Percentiles rank a stretch among this genome's conserved stretches.
Evolutionary conservation across 2,329 filamentous ascomycete species (phyloP).

Genomic region (Microsporum audouinii): DNA sequence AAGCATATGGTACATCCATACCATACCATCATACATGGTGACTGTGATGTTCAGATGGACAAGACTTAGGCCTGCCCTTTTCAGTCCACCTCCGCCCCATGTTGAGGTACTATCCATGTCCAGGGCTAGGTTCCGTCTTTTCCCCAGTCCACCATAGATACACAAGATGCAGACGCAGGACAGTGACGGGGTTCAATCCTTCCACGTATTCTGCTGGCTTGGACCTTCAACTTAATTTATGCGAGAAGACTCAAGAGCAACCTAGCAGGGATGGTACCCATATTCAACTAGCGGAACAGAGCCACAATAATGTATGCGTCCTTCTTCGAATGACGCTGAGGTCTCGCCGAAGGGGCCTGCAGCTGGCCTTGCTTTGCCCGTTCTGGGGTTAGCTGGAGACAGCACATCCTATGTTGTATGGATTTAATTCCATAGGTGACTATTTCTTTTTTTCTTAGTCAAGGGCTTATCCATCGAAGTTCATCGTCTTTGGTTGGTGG

Average conservation of each 20-base stretch:
- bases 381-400: not conserved
- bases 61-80: not conserved
- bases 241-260: not conserved
- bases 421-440: not conserved
- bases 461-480: not conserved
- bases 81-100: not conserved
- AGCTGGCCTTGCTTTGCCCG: not conserved
- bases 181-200: slow-evolving; percentile 2
- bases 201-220: not conserved
- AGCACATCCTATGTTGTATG: not conserved
- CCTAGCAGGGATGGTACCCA: not conserved
- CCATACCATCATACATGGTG: not conserved
- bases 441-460: not conserved
- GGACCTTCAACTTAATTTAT: slow-evolving; percentile 4
- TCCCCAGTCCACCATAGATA: not conserved
- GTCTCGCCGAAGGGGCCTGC: not conserved
- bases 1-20: too few species aligned
- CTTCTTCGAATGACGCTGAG: not conserved
- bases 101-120: not conserved
- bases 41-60: not conserved
- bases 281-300: not conserved
- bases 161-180: not conserved
- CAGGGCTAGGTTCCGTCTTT: not conserved
- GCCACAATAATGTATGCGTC: not conserved
- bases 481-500: not conserved